Evolutionary conservation across 2,329 filamentous ascomycete genomes (phyloP), one percentile per base, ranked within the genome.

Genomic region (Fusarium anthophilum): DNA sequence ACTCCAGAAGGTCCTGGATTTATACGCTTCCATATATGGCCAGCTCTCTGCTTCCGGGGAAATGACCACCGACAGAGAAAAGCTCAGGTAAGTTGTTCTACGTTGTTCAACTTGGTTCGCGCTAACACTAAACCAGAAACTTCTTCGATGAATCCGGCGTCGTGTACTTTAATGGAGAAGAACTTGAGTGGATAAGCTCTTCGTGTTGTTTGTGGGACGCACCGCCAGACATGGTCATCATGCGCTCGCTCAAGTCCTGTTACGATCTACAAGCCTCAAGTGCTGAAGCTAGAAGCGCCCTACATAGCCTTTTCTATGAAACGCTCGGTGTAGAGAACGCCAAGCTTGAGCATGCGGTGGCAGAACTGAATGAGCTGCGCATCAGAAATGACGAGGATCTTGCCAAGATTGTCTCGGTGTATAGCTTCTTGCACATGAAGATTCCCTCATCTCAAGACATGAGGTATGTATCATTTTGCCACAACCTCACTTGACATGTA

Each of bases 101-200:
- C 4, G 1, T 3, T 30, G 2, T 12, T 17, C 1, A 2, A 30
- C 7, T 17, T 12, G 12, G 20, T n/a, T 48, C 4, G 6, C 5
- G 10, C 45, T 48, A 1, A 48, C 26, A 30, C 2, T 4, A 2
- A 8, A 6, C 26, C 9, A 48, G 45, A 17, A 12, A 22, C 12
- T 30, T 48, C 26, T 48, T 48, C 14, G 4, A 17, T 4, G 20
- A 48, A 9, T 30, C 20, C 2, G 45, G 45, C 0, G 3, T 48
- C 10, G 20, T 3, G 14, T 48, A n/a, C 3, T n/a, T 30, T 0
- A 17, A 9, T 8, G 45, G 26, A 4, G 6, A 48, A 30, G 5
- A n/a, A n/a, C 10, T 48, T 17, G 7, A 48, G 26, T 48, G 45
- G 45, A 12, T 7, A 7, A 17, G 7, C 0, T 17, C 20, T 7